These are phyloP conservation scores for Boletellus emodensis DNA, from an alignment of 768 basidiomycete species.

Conservation along the genomic window DNA sequence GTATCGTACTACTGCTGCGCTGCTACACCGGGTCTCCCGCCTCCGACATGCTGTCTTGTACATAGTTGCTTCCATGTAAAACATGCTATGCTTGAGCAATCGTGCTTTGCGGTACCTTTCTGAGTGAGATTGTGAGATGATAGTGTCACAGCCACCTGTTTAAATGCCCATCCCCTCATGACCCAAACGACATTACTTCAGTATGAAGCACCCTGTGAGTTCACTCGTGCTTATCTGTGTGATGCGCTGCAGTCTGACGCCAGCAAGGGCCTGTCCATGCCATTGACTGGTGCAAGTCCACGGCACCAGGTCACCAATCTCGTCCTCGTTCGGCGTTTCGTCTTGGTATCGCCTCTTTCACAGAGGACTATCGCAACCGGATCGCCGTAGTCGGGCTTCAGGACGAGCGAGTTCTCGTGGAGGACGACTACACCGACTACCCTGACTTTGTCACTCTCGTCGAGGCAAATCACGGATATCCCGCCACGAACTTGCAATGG, in stretches of 20 bases:
- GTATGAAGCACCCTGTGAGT: constrained; percentile 84
- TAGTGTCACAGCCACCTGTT: constrained; percentile 23
- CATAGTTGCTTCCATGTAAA: constrained; percentile 31
- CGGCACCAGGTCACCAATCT: constrained; percentile 66
- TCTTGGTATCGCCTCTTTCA: constrained; percentile 80
- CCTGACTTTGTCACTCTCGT: constrained; percentile 86
- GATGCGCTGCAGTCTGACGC: constrained; percentile 14
- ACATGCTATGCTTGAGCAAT: constrained; percentile 7
- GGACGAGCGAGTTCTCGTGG: constrained; percentile 84
- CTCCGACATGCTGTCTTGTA: constrained; percentile 28
- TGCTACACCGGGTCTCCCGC: constrained; percentile 17
- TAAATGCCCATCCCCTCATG: constrained; percentile 37
- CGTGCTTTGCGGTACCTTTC: constrained; percentile 1
- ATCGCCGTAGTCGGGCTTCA: constrained; percentile 76
- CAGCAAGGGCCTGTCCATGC: constrained; percentile 77
- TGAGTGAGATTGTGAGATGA: neutral
- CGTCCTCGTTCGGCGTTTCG: constrained; percentile 78
- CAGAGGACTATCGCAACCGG: constrained; percentile 78
- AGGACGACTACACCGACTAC: constrained; percentile 79
- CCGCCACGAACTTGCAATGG: constrained; percentile 91
- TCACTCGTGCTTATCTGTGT: neutral
- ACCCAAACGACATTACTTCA: constrained; percentile 70
- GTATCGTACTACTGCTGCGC: constrained; percentile 15
- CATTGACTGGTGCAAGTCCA: constrained; percentile 84
- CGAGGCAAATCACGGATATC: constrained; percentile 83